These are phyloP conservation scores for Triadica sebifera DNA, from an alignment of 345 rosid species.

Conservation along the genomic window DNA sequence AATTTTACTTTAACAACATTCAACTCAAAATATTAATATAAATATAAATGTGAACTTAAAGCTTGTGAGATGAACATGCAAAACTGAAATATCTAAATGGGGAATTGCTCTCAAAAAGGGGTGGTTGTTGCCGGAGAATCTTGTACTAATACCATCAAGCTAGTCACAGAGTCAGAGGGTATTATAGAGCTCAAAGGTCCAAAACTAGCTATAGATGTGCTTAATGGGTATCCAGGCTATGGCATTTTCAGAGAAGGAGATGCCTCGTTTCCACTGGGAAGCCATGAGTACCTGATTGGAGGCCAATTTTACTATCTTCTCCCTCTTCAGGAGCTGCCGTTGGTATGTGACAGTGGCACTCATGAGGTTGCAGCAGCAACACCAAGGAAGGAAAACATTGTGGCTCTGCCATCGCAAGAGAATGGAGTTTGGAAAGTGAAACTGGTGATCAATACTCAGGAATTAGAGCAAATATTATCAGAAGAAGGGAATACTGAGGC, in stretches of 20 bases:
- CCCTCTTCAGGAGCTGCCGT: slow-evolving; percentile 28
- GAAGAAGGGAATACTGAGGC: slow-evolving; percentile 62
- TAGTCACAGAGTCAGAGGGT: slow-evolving; percentile 37
- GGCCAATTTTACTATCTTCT: slow-evolving; percentile 53
- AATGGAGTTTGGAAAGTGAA: slow-evolving; percentile 77
- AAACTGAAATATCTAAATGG: slow-evolving; percentile 30
- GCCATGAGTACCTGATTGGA: slow-evolving; percentile 30
- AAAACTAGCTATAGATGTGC: slow-evolving; percentile 40
- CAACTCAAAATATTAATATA: too few relatives aligned
- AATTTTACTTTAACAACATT: too few relatives aligned
- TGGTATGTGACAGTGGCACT: neutral
- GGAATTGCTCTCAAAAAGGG: slow-evolving; percentile 57
- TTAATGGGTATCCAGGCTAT: slow-evolving; percentile 35
- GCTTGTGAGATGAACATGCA: neutral
- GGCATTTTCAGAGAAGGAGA: slow-evolving; percentile 38
- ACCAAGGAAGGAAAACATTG: slow-evolving; percentile 24
- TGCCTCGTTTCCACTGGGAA: slow-evolving; percentile 30
- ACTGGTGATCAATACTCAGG: slow-evolving; percentile 52
- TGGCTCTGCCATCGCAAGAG: slow-evolving; percentile 51
- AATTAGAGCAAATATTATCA: slow-evolving; percentile 63
- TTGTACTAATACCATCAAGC: slow-evolving; percentile 22
- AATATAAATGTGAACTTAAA: neutral
- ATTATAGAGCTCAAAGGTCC: slow-evolving; percentile 40
- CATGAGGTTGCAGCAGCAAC: neutral
- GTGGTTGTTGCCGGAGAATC: slow-evolving; percentile 3